Evolutionary conservation across 345 rosid genomes (phyloP).

Genomic region (Eucalyptus regnans): DNA sequence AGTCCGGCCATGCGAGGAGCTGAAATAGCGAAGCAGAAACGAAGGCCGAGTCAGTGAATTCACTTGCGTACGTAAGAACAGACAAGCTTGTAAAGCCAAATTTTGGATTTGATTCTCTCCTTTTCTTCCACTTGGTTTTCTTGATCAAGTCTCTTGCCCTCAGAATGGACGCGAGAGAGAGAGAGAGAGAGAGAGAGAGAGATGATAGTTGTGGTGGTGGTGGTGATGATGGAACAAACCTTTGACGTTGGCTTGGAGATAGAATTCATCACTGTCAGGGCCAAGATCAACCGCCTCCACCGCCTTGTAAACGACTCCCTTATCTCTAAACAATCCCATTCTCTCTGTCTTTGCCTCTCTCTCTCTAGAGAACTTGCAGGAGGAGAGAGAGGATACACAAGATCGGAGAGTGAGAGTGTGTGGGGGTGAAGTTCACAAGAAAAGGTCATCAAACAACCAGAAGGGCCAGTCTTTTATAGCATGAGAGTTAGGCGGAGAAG

Average conservation of each 20-base stretch:
- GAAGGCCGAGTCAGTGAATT: neutral
- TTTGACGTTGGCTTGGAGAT: constrained; percentile 50
- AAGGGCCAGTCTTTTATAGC: neutral
- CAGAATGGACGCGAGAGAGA: neutral
- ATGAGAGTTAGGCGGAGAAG: constrained; percentile 1
- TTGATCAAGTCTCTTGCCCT: neutral
- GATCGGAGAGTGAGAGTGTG: neutral
- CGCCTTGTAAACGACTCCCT: constrained; percentile 33
- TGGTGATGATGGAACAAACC: constrained; percentile 6
- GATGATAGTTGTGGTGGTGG: neutral
- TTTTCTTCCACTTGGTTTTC: neutral
- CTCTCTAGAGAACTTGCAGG: neutral
- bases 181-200: neutral
- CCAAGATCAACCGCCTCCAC: constrained; percentile 28
- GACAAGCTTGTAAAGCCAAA: neutral
- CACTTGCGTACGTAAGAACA: neutral
- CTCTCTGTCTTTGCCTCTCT: neutral
- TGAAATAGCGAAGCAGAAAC: neutral
- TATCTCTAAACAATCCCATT: constrained; percentile 32
- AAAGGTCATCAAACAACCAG: neutral
- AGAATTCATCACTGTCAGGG: constrained; percentile 23
- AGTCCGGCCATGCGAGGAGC: constrained; percentile 75
- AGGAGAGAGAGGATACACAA: neutral
- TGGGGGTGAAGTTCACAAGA: neutral
- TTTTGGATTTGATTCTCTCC: neutral